phyloP scores from a whole-genome alignment of 202 grass and related monocot species.

The Bolboschoenoplectus hybrid region DNA sequence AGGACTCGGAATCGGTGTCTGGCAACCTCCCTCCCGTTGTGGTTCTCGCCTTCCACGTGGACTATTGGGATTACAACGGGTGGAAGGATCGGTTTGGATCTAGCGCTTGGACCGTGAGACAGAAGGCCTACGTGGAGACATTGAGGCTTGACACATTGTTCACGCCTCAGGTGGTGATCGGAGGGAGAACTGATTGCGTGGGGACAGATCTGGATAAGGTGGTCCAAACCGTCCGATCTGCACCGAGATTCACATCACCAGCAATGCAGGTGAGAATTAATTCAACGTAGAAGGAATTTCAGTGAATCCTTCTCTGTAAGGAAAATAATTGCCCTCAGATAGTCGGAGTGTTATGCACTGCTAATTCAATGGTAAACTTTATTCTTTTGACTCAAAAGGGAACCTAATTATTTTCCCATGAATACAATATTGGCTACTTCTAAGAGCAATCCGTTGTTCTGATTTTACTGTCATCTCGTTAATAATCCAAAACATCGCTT shows the following conservation, averaged over 20 bases:
- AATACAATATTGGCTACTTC: neutral
- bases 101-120: conserved; percentile 84
- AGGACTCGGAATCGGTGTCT: conserved; percentile 12
- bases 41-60: conserved; percentile 88
- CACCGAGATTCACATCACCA: conserved; percentile 59
- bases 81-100: conserved; percentile 88
- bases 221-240: conserved; percentile 51
- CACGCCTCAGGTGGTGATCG: conserved; percentile 86
- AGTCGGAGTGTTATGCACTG: neutral
- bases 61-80: conserved; percentile 86
- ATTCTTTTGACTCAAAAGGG: neutral
- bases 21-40: conserved; percentile 46
- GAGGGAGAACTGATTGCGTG: conserved; percentile 78
- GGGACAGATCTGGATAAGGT: conserved; percentile 74
- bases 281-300: neutral
- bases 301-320: neutral
- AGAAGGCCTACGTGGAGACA: conserved; percentile 91
- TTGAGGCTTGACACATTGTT: conserved; percentile 88
- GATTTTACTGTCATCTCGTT: neutral
- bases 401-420: neutral
- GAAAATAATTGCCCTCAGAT: neutral
- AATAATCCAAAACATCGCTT: neutral
- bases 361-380: neutral
- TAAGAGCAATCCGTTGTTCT: neutral
- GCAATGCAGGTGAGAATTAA: conserved; percentile 67